Conservation (phyloP, 2,329 filamentous ascomycete species). For the Bipolaris sorokiniana region DNA sequence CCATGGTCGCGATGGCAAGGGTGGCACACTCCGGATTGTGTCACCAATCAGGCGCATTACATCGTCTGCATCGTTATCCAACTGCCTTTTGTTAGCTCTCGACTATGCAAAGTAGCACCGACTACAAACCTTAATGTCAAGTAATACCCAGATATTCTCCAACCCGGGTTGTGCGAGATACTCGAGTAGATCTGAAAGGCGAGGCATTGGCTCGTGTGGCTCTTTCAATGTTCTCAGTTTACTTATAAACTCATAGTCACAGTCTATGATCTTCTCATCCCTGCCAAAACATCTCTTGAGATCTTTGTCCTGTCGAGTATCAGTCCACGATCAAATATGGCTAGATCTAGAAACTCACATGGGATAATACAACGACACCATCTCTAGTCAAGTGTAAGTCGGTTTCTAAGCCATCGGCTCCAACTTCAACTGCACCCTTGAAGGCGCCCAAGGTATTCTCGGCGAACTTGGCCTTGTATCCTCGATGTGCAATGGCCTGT, state of each 20-base stretch:
- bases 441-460: conserved; percentile 90
- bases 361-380: conserved; percentile 82
- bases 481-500: conserved; percentile 78
- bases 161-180: conserved; percentile 70
- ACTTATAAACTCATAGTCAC: conserved; percentile 75
- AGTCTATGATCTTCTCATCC: conserved; percentile 74
- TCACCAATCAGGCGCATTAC: conserved; percentile 73
- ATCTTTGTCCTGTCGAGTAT: conserved; percentile 66
- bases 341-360: conserved; percentile 59
- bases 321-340: conserved; percentile 1
- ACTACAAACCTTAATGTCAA: conserved; percentile 80
- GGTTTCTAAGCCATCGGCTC: conserved; percentile 83
- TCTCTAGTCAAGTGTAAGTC: conserved; percentile 85
- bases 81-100: conserved; percentile 50
- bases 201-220: conserved; percentile 74
- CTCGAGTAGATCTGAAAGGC: conserved; percentile 74
- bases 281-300: conserved; percentile 82
- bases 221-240: conserved; percentile 69
- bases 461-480: conserved; percentile 76
- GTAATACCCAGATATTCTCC: conserved; percentile 76
- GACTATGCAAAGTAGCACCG: not conserved
- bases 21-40: conserved; percentile 62
- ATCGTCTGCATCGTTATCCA: conserved; percentile 71
- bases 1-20: conserved; percentile 64
- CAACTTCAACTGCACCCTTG: conserved; percentile 71